phyloP scores from a whole-genome alignment of 2,329 filamentous ascomycete species.

The Arachnomyces sp. region DNA sequence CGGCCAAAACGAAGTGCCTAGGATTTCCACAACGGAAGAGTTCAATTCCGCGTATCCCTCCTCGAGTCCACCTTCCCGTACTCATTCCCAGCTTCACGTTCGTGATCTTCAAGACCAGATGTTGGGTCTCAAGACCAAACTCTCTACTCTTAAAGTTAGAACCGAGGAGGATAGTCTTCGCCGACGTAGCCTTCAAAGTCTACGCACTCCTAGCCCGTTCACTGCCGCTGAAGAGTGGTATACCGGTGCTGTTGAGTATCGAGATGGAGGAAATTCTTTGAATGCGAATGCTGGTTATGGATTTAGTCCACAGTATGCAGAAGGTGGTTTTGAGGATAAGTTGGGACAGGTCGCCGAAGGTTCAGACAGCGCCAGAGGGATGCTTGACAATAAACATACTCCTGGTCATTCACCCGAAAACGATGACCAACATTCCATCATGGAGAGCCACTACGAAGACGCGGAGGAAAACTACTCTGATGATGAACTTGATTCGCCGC shows the following conservation, averaged over 20 bases:
- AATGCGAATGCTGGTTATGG: slow-evolving; percentile 31
- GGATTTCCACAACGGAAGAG: slow-evolving; percentile 23
- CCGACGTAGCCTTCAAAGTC: slow-evolving; percentile 66
- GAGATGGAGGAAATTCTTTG: slow-evolving; percentile 24
- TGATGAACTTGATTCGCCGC: slow-evolving; percentile 21
- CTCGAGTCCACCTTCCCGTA: slow-evolving; percentile 49
- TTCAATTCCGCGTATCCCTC: slow-evolving; percentile 31
- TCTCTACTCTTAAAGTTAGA: slow-evolving; percentile 70
- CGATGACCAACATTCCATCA: slow-evolving; percentile 23
- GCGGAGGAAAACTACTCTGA: slow-evolving; percentile 35
- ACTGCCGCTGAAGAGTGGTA: slow-evolving; percentile 62
- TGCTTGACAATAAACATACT: too few relatives aligned
- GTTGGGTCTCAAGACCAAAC: slow-evolving; percentile 75
- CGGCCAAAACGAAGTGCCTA: slow-evolving; percentile 13
- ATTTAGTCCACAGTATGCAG: slow-evolving; percentile 24
- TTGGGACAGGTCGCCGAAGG: too few relatives aligned
- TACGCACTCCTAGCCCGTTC: slow-evolving; percentile 71
- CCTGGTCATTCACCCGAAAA: slow-evolving; percentile 10
- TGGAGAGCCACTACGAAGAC: slow-evolving; percentile 36
- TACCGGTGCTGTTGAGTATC: slow-evolving; percentile 31
- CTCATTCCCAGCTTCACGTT: slow-evolving; percentile 65
- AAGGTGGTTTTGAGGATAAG: slow-evolving; percentile 17
- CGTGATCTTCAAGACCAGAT: slow-evolving; percentile 75
- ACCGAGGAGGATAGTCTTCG: slow-evolving; percentile 72
- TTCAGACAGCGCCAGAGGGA: too few relatives aligned